Base-by-base conservation (phyloP, 177 flowering plant species). In the Telopea speciosissima region DNA sequence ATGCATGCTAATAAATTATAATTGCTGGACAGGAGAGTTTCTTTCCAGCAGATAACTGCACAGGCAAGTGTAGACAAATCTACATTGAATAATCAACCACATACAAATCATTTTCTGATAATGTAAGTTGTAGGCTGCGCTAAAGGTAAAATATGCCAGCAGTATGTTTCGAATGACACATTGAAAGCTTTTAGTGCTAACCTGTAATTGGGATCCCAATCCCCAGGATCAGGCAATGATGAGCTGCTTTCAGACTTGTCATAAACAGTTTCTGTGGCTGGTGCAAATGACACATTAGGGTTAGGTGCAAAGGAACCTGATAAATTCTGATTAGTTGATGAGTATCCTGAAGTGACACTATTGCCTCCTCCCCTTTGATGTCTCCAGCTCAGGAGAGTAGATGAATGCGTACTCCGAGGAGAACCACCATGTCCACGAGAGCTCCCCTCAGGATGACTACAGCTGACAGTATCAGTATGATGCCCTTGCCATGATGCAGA, bases 181-280 rank as follows among this genome's bases (percentile, higher is more conserved):
- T 19, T 21, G 5, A 42, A 40, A 24, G 8, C 12, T 23, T 60
- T 67, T 8, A 33, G 58, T 63, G 67, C 72, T 70, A 81, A 88
- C 99, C 98, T 93, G 65, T 96, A 96, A 72, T 93, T 88, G 65
- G 99, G 98, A 84, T 91, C 97, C 99, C 99, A 96, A 77, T 96
- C 96, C 68, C 90, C 93, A 24, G 99, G 99, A 84, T 90, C 90
- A 72, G 97, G 98, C 71, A 86, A 44, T 66, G 88, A 83, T 40
- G 74, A 72, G 77, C 79, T 75, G 70, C 76, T 73, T 54, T 88
- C 99, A 42, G 77, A 75, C 71, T 84, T 87, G 24, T 91, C 96
- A 76, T 73, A 75, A 71, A 76, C 71, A 21, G 73, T 62, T 68
- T 81, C 91, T 22, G 74, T 26, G 23, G 75, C 45, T 69, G 78